Conservation (phyloP, 2,329 filamentous ascomycete species). For the Stemphylium vesicarium region DNA sequence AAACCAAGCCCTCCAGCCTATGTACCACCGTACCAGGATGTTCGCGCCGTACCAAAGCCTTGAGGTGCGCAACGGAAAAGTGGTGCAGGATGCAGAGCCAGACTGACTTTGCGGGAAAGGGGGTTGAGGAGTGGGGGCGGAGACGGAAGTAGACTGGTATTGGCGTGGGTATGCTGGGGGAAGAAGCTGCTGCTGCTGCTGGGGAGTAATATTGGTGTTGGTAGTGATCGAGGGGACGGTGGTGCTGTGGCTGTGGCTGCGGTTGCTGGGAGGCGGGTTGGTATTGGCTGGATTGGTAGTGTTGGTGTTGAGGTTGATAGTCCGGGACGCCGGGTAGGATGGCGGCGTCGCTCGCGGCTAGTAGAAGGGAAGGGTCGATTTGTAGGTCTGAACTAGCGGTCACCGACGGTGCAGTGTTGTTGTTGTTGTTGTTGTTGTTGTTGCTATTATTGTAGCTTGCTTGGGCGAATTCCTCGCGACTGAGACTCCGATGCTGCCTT, state of each 20-base stretch:
- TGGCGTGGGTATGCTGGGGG: slow-evolving; percentile 54
- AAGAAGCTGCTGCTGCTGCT: background rate
- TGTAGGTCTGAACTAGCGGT: slow-evolving; percentile 61
- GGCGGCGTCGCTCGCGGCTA: slow-evolving; percentile 61
- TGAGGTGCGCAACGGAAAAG: slow-evolving; percentile 66
- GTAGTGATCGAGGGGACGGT: slow-evolving; percentile 2
- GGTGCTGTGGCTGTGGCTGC: slow-evolving; percentile 14
- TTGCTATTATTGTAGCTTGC: slow-evolving; percentile 14
- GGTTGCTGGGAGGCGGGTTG: slow-evolving; percentile 26
- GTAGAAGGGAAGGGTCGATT: slow-evolving; percentile 67
- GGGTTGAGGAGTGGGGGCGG: slow-evolving; percentile 60
- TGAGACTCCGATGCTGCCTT: slow-evolving; percentile 21
- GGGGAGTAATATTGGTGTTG: slow-evolving; percentile 17
- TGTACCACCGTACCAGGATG: slow-evolving; percentile 66
- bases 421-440: background rate
- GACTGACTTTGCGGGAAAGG: slow-evolving; percentile 54
- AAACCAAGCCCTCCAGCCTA: slow-evolving; percentile 70
- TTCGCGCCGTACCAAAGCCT: slow-evolving; percentile 65
- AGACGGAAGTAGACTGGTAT: slow-evolving; percentile 54
- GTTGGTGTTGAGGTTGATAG: slow-evolving; percentile 14
- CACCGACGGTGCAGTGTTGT: slow-evolving; percentile 4
- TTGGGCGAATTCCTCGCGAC: slow-evolving; percentile 4
- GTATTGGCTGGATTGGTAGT: slow-evolving; percentile 37
- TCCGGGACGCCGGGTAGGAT: slow-evolving; percentile 33
- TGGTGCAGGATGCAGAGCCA: slow-evolving; percentile 71